Base-by-base conservation (phyloP, 345 rosid species). In the Melaleuca alternifolia region DNA sequence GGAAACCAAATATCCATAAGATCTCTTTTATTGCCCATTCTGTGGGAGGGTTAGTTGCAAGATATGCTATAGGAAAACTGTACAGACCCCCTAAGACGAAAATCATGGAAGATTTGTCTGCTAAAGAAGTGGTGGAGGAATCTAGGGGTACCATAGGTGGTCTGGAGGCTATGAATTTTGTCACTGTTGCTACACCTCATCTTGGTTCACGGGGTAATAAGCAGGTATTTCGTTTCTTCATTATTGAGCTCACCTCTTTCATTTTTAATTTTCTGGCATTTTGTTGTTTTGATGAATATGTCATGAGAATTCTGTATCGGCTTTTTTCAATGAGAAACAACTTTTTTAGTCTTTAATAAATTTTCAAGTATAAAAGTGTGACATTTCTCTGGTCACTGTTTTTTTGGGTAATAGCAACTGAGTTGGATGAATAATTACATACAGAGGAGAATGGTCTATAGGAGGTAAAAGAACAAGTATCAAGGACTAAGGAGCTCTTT, bases 171-270 rank as follows among this genome's bases (percentile, higher is more conserved):
- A 56, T 95, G 89, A 96, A 98, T 89, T 98, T 98, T 89, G 91
- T 97, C 87, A 93, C 98, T 71, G 98, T 95, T 85, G 99, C 98
- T 84, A 93, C 99, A 11, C 99, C 99, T 62, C 99, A 98, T 92
- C 98, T 96, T 90, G 99, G 99, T 84, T 98, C 99, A 6, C 94
- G 96, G 93, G 98, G 99, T 57, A 95, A 98, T 87, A 96, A 90
- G 87, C 98, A 98, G 98, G 99, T 98, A 87, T 85, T 53, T 50
- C 50, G 37, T 59, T 48, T 37, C 57, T 83, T 83, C 62, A 83
- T 83, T 51, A 33, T 53, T 83, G 56, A 83, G n/a, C 24, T 79
- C 50, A 30, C 44, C 61, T 50, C 59, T 13, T 51, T 83, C 30
- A 23, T 28, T 8, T 81, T 51, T 50, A 54, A 24, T 54, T 61